A percentile compares a stretch with the other conserved stretches of the same genome.
Evolutionary conservation across 2,329 filamentous ascomycete species (phyloP).

Genomic region (Cadophora luteo-olivacea): DNA sequence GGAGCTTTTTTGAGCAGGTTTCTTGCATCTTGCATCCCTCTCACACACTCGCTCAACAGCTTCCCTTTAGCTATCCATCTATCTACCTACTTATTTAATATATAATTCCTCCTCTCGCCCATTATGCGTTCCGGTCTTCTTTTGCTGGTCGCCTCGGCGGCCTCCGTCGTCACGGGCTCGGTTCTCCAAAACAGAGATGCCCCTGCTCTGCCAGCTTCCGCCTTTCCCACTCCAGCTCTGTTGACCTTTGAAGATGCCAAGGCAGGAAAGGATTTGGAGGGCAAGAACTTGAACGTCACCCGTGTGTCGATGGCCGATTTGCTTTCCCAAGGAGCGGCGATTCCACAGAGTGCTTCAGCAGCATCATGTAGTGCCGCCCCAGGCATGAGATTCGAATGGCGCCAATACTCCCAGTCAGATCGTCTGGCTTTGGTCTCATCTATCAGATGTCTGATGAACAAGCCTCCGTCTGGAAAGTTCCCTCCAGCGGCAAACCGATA

Average conservation of each 20-base stretch:
- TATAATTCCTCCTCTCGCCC: slow-evolving; percentile 15
- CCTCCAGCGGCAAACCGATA: slow-evolving; percentile 24
- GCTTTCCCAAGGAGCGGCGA: slow-evolving; percentile 6
- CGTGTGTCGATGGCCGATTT: slow-evolving; percentile 15
- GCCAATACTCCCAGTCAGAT: slow-evolving; percentile 22
- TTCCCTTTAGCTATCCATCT: neutral
- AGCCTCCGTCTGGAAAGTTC: slow-evolving; percentile 26
- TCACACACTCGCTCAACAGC: slow-evolving; percentile 14
- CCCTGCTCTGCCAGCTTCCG: neutral
- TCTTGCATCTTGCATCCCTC: slow-evolving; percentile 17
- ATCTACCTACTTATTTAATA: slow-evolving; percentile 1
- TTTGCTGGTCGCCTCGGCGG: slow-evolving; percentile 12
- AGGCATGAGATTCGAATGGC: slow-evolving; percentile 28
- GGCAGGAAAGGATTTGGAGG: slow-evolving; percentile 19
- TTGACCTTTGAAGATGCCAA: slow-evolving; percentile 18
- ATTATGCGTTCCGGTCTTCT: slow-evolving; percentile 20
- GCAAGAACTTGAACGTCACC: slow-evolving; percentile 8
- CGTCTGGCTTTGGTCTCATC: slow-evolving; percentile 20
- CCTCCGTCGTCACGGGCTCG: slow-evolving; percentile 2
- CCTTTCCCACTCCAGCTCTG: neutral
- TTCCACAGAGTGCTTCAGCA: slow-evolving; percentile 16
- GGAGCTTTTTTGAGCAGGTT: slow-evolving; percentile 5
- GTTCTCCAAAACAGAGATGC: slow-evolving; percentile 3
- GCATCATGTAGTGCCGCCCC: slow-evolving; percentile 24
- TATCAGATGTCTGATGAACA: slow-evolving; percentile 26